These are phyloP conservation scores for Trypanosoma lewisi DNA, from an alignment of 208 protist species.

Conservation along the genomic window DNA sequence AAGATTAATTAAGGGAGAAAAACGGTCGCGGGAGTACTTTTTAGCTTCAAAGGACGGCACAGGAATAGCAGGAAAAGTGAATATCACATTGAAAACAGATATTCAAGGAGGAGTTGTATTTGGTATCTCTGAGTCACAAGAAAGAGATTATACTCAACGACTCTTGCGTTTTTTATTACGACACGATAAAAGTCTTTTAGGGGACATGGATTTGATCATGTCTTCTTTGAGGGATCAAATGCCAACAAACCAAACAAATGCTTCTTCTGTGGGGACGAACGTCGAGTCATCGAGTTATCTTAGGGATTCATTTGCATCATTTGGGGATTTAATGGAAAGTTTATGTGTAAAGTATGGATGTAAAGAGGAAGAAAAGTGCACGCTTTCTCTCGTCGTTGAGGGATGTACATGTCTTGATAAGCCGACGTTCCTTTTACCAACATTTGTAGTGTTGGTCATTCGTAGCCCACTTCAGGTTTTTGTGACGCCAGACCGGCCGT, in stretches of 20 bases:
- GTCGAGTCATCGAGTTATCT: not conserved
- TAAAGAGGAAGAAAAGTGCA: conserved; percentile 34
- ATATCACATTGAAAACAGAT: conserved; percentile 67
- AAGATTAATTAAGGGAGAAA: conserved; percentile 49
- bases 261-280: not conserved
- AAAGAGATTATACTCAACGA: conserved; percentile 40
- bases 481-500: conserved; percentile 27
- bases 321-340: conserved; percentile 53
- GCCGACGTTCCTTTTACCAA: conserved; percentile 45
- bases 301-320: conserved; percentile 40
- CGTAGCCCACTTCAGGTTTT: conserved; percentile 62
- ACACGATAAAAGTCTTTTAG: conserved; percentile 45
- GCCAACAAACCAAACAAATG: not conserved
- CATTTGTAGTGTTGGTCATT: conserved; percentile 56
- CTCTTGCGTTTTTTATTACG: conserved; percentile 64
- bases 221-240: conserved; percentile 31
- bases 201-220: conserved; percentile 67
- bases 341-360: conserved; percentile 48
- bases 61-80: conserved; percentile 64
- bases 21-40: conserved; percentile 39
- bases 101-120: conserved; percentile 40
- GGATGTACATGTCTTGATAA: conserved; percentile 69
- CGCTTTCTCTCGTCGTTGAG: conserved; percentile 46
- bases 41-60: conserved; percentile 30
- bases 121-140: conserved; percentile 35